Base-by-base conservation (phyloP, 2,329 filamentous ascomycete genomes). In the Claviceps capensis region DNA sequence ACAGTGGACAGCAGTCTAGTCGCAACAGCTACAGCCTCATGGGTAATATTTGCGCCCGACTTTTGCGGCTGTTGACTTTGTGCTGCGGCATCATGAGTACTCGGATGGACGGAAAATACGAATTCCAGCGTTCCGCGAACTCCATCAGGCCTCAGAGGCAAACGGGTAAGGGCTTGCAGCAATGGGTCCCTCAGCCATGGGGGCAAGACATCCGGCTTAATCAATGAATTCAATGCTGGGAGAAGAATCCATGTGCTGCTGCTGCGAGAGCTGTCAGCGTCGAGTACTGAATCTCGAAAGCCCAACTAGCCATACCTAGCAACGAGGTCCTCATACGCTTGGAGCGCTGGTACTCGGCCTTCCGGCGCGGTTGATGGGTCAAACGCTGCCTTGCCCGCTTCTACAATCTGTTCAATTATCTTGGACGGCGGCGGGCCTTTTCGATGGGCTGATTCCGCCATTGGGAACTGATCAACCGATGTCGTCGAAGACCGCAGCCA, bases 71-170 rank as follows among this genome's bases (percentile, higher is more conserved):
- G 60, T 2, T 68, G 64, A 1, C 67, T 67, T 51, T 74, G 71
- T 6, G 69, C 65, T 0, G 62, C 50, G 57, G 66, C 64, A 52
- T 69, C 63, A 6, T 67, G 66, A 56, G 69, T 72, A 55, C 76
- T 73, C 0, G 83, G 78, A 55, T 86, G 83, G 6, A 85, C 79
- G 1, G 82, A 76, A 53, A 86, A 83, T 38, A 88, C 72, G 60
- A 87, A 87, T 60, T 87, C 83, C 55, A 87, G 71, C 0, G 81
- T 83, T 26, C 79, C 76, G 37, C 83, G 75, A 14, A 88, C 81
- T 17, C 84, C 84, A 55, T 79, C 74, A 2, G 70, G 67, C 4
- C 83, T 72, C 26, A 86, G 69, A 1, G 84, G 83, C 9, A 87
- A 61, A 13, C 72, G 62, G 1, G 82, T 79, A 45, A 88, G 70